Base-by-base conservation (phyloP, 768 basidiomycete species). In the Amyloporia xantha region DNA sequence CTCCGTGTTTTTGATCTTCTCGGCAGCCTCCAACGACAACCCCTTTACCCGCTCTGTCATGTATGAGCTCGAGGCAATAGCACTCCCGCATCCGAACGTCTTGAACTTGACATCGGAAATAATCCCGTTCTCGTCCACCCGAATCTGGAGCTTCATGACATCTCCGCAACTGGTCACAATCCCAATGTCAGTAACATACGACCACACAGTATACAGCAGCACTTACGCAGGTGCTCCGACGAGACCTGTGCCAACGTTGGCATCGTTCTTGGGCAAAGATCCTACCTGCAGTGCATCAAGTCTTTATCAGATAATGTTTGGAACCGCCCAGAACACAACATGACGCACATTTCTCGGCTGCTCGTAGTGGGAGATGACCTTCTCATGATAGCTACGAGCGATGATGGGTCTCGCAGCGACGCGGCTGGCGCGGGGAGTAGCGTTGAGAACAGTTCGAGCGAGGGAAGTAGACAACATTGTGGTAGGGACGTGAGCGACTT, bases 101-200 rank as follows among this genome's bases (percentile, higher is more conserved):
- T 98, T 99, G 77, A 98, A 98, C 71, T 95, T 96, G 70, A 97
- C 96, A 64, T 99, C 96, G 41, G 86, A 88, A 62, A 99, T 99
- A 68, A 97, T 79, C 28, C 93, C 92, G 28, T 88, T 75, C 51
- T 95, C 93, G 66, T 95, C 84, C 49, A 99, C 96, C 58, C 91
- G 86, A 63, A 99, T 99, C 69, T 98, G 95, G 10, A 99, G 83
- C 69, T 98, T 98, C 95, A 99, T 99, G 40, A 97, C 95, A 72
- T 96, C 93, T 59, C 93, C 93, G 63, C 93, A 95, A 3, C 92
- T 94, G 62, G 24, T n/a, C n/a, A n/a, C n/a, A n/a, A n/a, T n/a
- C n/a, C 38, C 54, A 17, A 48, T 55, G 50, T 51, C 38, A 56
- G 59, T 33, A 23, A 28, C 19, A 42, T 27, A 38, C 33, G 48